Evolutionary conservation across 768 basidiomycete genomes (phyloP).

Genomic region (Rossbeevera mucosa): DNA sequence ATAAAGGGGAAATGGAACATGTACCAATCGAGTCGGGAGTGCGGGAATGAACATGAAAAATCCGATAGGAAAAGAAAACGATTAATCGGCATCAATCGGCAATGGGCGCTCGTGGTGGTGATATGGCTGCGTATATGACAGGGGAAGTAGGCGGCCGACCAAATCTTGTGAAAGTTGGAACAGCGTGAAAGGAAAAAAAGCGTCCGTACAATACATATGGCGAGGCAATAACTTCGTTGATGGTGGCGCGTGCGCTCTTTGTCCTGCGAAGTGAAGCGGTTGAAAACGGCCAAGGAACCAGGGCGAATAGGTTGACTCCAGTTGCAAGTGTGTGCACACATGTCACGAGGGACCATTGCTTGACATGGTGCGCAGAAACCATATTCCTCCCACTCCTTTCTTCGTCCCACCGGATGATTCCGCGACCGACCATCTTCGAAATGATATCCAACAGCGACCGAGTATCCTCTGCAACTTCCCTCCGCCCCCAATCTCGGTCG

Average conservation of each 20-base stretch:
- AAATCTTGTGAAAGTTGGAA: slow-evolving; percentile 12
- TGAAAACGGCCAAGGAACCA: slow-evolving; percentile 15
- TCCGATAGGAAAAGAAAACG: slow-evolving; percentile 17
- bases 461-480: slow-evolving; percentile 31
- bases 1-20: slow-evolving; percentile 22
- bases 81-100: slow-evolving; percentile 28
- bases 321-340: slow-evolving; percentile 11
- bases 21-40: slow-evolving; percentile 17
- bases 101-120: slow-evolving; percentile 31
- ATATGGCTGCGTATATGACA: slow-evolving; percentile 23
- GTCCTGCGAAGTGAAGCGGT: slow-evolving; percentile 17
- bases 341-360: slow-evolving; percentile 4
- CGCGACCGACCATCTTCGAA: slow-evolving; percentile 34
- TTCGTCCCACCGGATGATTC: slow-evolving; percentile 15
- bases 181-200: slow-evolving; percentile 61
- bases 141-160: slow-evolving; percentile 30
- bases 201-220: slow-evolving; percentile 62
- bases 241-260: slow-evolving; percentile 21
- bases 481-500: slow-evolving; percentile 41
- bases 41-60: slow-evolving; percentile 23
- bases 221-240: slow-evolving; percentile 37
- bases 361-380: slow-evolving; percentile 25
- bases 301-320: slow-evolving; percentile 16
- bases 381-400: slow-evolving; percentile 17
- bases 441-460: slow-evolving; percentile 34